phyloP scores from a whole-genome alignment of 139 green algal species.

The Coelastrella sp. region DNA sequence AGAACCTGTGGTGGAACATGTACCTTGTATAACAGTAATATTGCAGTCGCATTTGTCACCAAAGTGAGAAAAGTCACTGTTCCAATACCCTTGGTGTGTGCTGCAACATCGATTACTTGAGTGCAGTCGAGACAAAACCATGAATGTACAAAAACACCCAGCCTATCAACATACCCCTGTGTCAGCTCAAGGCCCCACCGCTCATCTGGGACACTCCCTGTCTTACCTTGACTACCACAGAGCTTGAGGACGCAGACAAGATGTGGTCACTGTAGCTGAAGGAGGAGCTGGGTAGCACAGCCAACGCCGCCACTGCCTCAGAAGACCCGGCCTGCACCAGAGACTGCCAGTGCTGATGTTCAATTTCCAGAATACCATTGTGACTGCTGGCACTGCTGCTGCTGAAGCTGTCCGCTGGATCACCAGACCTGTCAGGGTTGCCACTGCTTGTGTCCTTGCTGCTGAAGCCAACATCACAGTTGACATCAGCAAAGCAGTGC shows the following conservation, averaged over 20 bases:
- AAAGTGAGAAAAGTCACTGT: too few species aligned
- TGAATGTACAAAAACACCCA: neutral
- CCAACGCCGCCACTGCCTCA: neutral
- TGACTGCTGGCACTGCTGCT: neutral
- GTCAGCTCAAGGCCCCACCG: neutral
- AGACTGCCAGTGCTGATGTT: neutral
- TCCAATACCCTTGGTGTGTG: too few species aligned
- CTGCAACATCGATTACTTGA: neutral
- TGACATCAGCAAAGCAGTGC: too few species aligned
- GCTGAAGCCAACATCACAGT: too few species aligned
- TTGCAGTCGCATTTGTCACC: too few species aligned
- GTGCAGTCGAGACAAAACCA: neutral
- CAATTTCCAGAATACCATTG: neutral
- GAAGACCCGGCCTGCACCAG: neutral
- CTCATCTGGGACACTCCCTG: too few species aligned
- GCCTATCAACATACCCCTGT: neutral
- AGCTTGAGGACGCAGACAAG: neutral
- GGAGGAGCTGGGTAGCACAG: neutral
- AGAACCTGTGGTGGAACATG: neutral
- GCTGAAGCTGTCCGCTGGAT: neutral
- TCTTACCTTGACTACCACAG: neutral
- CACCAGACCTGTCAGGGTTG: neutral
- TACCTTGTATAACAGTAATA: too few species aligned
- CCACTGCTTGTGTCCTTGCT: neutral
- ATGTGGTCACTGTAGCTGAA: neutral